Conservation (phyloP, 176 grass and related monocot genomes). For the Otatea glauca region DNA sequence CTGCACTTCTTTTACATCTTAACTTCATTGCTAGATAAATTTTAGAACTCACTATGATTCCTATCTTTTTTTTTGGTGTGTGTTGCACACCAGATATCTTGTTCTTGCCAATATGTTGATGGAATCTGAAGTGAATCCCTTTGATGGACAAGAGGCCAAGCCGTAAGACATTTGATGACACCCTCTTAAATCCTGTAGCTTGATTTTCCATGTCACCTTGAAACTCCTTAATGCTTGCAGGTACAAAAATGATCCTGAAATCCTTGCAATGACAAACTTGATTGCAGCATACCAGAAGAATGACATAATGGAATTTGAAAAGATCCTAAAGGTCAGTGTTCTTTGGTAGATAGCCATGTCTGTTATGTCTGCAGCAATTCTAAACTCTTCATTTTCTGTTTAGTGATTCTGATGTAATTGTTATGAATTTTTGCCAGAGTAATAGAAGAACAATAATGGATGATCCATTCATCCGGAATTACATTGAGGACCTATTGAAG, state of each 20-base stretch:
- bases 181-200: conserved; percentile 34
- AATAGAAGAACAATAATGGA: conserved; percentile 99
- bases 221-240: conserved; percentile 50
- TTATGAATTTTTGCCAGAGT: conserved; percentile 54
- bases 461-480: conserved; percentile 97
- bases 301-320: conserved; percentile 98
- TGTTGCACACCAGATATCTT: conserved; percentile 67
- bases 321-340: conserved; percentile 83
- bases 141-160: conserved; percentile 99
- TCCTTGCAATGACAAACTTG: conserved; percentile 98
- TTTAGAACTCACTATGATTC: not conserved
- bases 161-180: conserved; percentile 62
- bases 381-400: conserved; percentile 36
- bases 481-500: conserved; percentile 97
- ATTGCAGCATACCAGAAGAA: conserved; percentile 98
- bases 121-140: conserved; percentile 99
- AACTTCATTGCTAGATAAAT: not conserved
- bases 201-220: conserved; percentile 4
- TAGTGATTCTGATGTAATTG: conserved; percentile 31
- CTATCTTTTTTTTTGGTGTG: conserved; percentile 8
- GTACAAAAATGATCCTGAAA: conserved; percentile 99
- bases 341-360: conserved; percentile 28
- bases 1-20: conserved; percentile 16
- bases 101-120: conserved; percentile 99
- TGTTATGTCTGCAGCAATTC: not conserved